Base-by-base conservation (phyloP, 2,329 filamentous ascomycete species). In the Dactylellina sp. region DNA sequence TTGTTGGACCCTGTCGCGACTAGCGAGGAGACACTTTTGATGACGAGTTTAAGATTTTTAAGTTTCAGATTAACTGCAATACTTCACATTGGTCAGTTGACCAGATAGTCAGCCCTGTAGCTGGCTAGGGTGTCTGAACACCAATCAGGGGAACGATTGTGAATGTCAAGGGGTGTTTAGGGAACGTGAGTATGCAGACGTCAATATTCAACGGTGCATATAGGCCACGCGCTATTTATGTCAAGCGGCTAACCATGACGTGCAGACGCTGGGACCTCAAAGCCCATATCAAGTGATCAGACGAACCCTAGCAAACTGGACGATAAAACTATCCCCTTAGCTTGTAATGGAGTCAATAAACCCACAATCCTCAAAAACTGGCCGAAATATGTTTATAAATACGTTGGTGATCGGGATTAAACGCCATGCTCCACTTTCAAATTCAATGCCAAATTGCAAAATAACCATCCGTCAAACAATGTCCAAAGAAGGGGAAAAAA, bases 61-160 rank as follows among this genome's bases (percentile, higher is more conserved):
- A 12, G 47, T 70, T 70, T 70, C 64, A n/a, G 35, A 50, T 70
- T 61, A 11, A 70, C 60, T 70, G 52, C 1, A 40, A 40, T 32
- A 14, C 24, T 4, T 52, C 14, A 28, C 40, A 57, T 44, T 25
- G 1, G 40, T 55, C 50, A 55, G 50, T 55, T 55, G 50, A 55
- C 18, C 39, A 44, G 12, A 12, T 25, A 16, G 24, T 32, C 37
- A 55, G 32, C 35, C 32, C 32, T 39, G 32, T 2, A 9, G 35
- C 28, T 24, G 6, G 35, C 32, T 24, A 9, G 50, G 35, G 18
- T 40, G 11, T 14, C 6, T 53, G 32, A 28, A 55, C 32, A 55
- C 20, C 16, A 2, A 6, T 4, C 7, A 3, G 5, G 42, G 42
- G 28, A 32, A 32, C 9, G 28, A 32, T 32, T 9, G 28, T 9